phyloP scores from a whole-genome alignment of 192 early-diverging fungal species.

The Pilobolus umbonatus region DNA sequence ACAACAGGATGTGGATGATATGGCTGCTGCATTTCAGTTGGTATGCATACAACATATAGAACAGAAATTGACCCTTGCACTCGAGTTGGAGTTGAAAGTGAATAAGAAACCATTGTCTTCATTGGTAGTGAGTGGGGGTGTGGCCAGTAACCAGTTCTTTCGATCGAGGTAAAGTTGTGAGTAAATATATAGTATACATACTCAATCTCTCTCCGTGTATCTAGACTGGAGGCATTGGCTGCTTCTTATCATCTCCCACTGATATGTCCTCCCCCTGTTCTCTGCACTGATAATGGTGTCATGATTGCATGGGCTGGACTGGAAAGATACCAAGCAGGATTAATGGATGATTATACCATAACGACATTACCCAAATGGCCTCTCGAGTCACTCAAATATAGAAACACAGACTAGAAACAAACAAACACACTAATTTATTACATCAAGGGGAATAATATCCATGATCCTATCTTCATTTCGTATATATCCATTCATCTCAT shows the following conservation, averaged over 20 bases:
- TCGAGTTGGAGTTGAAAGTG: slow-evolving; percentile 35
- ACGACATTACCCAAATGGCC: slow-evolving; percentile 75
- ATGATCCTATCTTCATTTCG: no score
- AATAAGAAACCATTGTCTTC: slow-evolving; percentile 33
- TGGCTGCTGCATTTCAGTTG: slow-evolving; percentile 71
- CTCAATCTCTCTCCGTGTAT: not conserved
- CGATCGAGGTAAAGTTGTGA: slow-evolving; percentile 29
- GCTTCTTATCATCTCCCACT: slow-evolving; percentile 41
- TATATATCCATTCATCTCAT: not conserved
- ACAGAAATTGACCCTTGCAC: slow-evolving; percentile 58
- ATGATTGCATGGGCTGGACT: slow-evolving; percentile 86
- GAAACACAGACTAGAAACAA: slow-evolving; percentile 11
- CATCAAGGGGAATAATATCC: no score
- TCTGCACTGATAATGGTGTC: slow-evolving; percentile 80
- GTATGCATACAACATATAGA: slow-evolving; percentile 54
- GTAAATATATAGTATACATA: not conserved
- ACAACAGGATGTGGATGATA: slow-evolving; percentile 44
- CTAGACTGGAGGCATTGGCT: slow-evolving; percentile 38
- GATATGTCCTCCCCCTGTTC: slow-evolving; percentile 68
- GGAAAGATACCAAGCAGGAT: slow-evolving; percentile 58
- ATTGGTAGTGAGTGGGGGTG: slow-evolving; percentile 73
- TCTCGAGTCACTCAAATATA: slow-evolving; percentile 46
- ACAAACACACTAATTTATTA: not conserved
- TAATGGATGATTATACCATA: slow-evolving; percentile 67
- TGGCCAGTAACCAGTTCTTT: slow-evolving; percentile 66